A percentile compares a stretch with the other conserved stretches of the same genome.
phyloP scores from a whole-genome alignment of 208 protist genomes.

The Acanthamoeba triangularis region DNA sequence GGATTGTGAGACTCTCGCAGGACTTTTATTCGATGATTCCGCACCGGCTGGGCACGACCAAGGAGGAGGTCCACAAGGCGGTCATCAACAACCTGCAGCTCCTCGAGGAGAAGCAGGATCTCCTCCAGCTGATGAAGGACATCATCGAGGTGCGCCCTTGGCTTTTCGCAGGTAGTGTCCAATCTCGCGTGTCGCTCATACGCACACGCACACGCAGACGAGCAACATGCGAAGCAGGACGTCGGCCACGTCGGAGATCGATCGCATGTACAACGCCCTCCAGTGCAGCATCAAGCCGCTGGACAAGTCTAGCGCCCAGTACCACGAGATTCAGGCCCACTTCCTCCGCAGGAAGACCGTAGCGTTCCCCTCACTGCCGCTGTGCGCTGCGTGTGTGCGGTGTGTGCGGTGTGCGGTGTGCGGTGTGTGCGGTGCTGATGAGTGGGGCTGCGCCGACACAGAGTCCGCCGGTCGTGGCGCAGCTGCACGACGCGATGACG shows the following conservation, averaged over 20 bases:
- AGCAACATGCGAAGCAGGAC: conserved; percentile 33
- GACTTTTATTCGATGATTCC: conserved; percentile 76
- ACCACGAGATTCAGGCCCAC: not conserved
- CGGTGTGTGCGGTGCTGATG: no score
- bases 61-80: conserved; percentile 20
- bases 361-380: not conserved
- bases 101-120: conserved; percentile 57
- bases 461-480: not conserved
- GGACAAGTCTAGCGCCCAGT: not conserved
- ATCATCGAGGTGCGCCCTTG: conserved; percentile 25
- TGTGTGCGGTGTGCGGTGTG: not conserved
- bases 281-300: not conserved
- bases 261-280: conserved; percentile 79
- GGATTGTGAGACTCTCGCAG: conserved; percentile 18
- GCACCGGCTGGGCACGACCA: conserved; percentile 63
- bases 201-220: not conserved
- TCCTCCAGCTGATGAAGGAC: conserved; percentile 75
- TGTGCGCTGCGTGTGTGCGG: not conserved
- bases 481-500: not conserved
- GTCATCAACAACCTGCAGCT: conserved; percentile 13
- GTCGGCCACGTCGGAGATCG: not conserved
- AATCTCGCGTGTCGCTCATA: not conserved
- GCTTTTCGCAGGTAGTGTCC: not conserved
- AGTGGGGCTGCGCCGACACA: not conserved
- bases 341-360: conserved; percentile 1